Evolutionary conservation across 305 asterid genomes (phyloP), one percentile per base, ranked within the genome.

Genomic region (Rubia peregrina): DNA sequence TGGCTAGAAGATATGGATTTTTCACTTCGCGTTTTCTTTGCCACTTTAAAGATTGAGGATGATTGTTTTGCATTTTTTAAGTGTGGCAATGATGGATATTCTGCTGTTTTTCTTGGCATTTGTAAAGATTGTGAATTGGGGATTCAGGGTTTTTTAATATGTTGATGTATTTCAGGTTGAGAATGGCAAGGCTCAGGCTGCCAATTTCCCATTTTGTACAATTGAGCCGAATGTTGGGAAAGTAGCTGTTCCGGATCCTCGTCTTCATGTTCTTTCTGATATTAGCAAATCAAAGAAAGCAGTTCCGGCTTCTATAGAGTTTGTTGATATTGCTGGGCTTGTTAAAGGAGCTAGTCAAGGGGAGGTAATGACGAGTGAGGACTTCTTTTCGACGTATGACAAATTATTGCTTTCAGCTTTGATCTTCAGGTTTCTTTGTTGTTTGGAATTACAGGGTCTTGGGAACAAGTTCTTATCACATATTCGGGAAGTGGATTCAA

Each of bases 331-430:
- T 80, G 98, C 97, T 67, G 98, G 98, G 40, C 96, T 93, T 68
- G 97, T 93, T 65, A 93, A 90, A 85, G 98, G 98, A 71, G 98
- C 98, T 74, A 93, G 96, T 78, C 98, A 88, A 84, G 97, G 98
- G 76, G 98, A 93, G 98, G 98, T 93, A 82, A 62, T 62, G 67
- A 62, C 12, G 7, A 62, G 44, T 46, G 11, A 61, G 2, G 43
- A n/a, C 49, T 38, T 36, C 24, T 40, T 63, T 36, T 63, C 36
- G 59, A 51, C 48, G 14, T 0, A 8, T n/a, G 48, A 7, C 46
- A 41, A 64, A 6, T 38, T 64, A 4, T 64, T 9, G 30, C 5
- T 64, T 40, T 41, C 17, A 24, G 68, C 51, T 19, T 40, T 19
- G 73, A 61, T 46, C 71, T 41, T 26, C 19, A 43, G 55, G 16